Evolutionary conservation across 495 filamentous ascomycete genomes (phyloP).

Genomic region (Penicillium atrosanguineum): DNA sequence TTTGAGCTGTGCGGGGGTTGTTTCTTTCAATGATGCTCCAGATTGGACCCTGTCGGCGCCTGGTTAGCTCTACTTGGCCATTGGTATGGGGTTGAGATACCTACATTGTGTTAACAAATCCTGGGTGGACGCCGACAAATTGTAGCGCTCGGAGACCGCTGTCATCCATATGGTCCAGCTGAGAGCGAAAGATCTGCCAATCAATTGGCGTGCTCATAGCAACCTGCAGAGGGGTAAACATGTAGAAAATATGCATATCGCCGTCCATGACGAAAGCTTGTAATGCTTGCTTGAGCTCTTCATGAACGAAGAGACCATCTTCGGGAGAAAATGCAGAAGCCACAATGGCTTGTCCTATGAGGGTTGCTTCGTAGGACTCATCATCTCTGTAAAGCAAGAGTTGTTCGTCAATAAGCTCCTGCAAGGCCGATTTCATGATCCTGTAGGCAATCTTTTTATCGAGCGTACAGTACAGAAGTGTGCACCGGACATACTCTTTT

Average conservation of each 20-base stretch:
- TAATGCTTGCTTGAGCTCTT: slow-evolving; percentile 65
- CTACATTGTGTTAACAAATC: slow-evolving; percentile 70
- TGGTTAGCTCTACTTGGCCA: background rate
- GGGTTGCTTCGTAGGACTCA: slow-evolving; percentile 58
- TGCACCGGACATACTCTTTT: slow-evolving; percentile 67
- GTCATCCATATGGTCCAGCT: slow-evolving; percentile 68
- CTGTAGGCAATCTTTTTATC: slow-evolving; percentile 54
- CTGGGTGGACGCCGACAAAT: slow-evolving; percentile 68
- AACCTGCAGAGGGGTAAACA: slow-evolving; percentile 67
- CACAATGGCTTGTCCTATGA: slow-evolving; percentile 69
- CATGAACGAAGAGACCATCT: slow-evolving; percentile 72
- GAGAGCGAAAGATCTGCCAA: slow-evolving; percentile 70
- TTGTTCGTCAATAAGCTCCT: slow-evolving; percentile 42
- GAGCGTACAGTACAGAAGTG: slow-evolving; percentile 62
- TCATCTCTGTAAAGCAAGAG: slow-evolving; percentile 38
- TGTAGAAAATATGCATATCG: slow-evolving; percentile 82
- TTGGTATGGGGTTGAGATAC: background rate
- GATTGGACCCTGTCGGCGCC: slow-evolving; percentile 59
- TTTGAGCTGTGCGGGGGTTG: slow-evolving; percentile 57
- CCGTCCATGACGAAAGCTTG: slow-evolving; percentile 79
- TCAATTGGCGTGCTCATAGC: slow-evolving; percentile 54
- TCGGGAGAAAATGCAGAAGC: slow-evolving; percentile 71
- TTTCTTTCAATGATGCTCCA: slow-evolving; percentile 61
- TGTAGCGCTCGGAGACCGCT: slow-evolving; percentile 65
- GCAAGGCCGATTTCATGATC: slow-evolving; percentile 54